These are phyloP conservation scores for Phlyctochytrium arcticum DNA, from an alignment of 192 early-diverging fungal genomes.

Conservation along the genomic window DNA sequence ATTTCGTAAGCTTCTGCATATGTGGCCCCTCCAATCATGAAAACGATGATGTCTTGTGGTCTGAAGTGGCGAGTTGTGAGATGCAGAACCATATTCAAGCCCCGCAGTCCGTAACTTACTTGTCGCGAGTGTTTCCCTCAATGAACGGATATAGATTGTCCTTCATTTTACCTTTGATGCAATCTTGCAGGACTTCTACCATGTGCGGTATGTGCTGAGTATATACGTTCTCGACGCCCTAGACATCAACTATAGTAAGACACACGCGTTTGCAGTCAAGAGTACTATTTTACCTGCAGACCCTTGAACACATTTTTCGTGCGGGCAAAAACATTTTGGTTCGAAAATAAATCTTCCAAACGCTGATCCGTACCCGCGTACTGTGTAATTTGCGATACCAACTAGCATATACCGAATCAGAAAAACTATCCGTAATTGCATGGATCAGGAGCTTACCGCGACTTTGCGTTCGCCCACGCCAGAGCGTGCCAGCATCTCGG, in stretches of 20 bases:
- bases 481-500: slow-evolving; percentile 65
- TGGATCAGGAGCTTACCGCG: slow-evolving; percentile 47
- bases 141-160: slow-evolving; percentile 76
- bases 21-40: slow-evolving; percentile 94
- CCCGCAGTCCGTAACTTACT: slow-evolving; percentile 30
- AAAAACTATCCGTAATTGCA: not conserved
- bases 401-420: slow-evolving; percentile 25
- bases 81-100: not conserved
- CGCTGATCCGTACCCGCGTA: slow-evolving; percentile 77
- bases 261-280: not conserved
- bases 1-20: slow-evolving; percentile 90
- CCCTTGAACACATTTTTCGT: slow-evolving; percentile 91
- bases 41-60: slow-evolving; percentile 93
- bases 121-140: slow-evolving; percentile 54
- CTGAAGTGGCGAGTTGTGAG: slow-evolving; percentile 21
- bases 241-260: slow-evolving; percentile 51
- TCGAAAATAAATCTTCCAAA: slow-evolving; percentile 86
- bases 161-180: slow-evolving; percentile 77
- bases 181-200: slow-evolving; percentile 68
- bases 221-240: slow-evolving; percentile 98
- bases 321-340: slow-evolving; percentile 78
- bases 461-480: slow-evolving; percentile 73
- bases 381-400: slow-evolving; percentile 66
- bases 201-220: slow-evolving; percentile 92
- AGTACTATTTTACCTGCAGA: slow-evolving; percentile 55